Percentiles rank a stretch among this genome's conserved stretches.
Evolutionary conservation across 345 rosid genomes (phyloP).

Genomic region (Dipteronia dyeriana): DNA sequence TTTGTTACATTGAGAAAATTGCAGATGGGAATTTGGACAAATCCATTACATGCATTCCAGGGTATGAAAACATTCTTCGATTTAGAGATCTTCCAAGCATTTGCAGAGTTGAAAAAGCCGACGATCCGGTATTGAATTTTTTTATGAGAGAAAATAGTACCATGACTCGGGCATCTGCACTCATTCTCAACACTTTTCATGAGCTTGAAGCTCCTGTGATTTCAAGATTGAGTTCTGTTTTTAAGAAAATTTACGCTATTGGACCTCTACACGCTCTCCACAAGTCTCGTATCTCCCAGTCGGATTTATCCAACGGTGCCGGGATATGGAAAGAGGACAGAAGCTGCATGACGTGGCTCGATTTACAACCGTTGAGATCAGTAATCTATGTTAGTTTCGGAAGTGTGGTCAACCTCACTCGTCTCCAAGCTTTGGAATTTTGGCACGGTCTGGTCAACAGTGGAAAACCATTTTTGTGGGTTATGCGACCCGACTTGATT

Average conservation of each 20-base stretch:
- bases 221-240: constrained; percentile 10
- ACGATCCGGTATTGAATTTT: not conserved
- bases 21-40: constrained; percentile 18
- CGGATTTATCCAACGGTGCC: constrained; percentile 22
- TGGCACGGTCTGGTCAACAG: constrained; percentile 28
- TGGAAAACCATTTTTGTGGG: constrained; percentile 30
- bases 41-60: constrained; percentile 19
- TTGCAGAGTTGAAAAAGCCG: not conserved
- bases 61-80: constrained; percentile 18
- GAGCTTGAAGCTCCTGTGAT: constrained; percentile 36
- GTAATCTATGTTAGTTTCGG: constrained; percentile 31
- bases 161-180: constrained; percentile 26
- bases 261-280: constrained; percentile 35
- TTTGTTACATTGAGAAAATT: too few relatives aligned
- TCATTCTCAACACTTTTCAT: constrained; percentile 45
- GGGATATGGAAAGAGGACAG: constrained; percentile 12
- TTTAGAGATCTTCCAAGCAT: constrained; percentile 22
- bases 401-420: constrained; percentile 10
- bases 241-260: constrained; percentile 29
- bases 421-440: constrained; percentile 24
- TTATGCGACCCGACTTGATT: constrained; percentile 16
- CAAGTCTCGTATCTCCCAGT: not conserved
- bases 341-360: constrained; percentile 27
- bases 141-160: not conserved
- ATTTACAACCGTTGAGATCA: constrained; percentile 8